Conservation (phyloP, 2,329 filamentous ascomycete genomes). For the Aureobasidium namibiae region DNA sequence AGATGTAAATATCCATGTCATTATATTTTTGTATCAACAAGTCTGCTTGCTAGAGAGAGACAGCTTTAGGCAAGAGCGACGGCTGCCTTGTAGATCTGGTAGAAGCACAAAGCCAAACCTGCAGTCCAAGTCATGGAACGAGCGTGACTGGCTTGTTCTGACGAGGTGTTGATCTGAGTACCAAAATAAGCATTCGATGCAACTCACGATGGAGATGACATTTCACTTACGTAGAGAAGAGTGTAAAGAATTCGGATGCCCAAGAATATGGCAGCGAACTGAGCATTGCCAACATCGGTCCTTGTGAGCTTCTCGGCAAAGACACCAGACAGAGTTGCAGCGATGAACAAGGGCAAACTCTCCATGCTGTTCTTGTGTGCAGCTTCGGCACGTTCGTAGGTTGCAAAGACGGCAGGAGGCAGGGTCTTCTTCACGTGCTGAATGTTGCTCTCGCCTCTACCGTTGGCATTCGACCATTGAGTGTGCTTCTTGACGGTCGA, state of each 20-base stretch:
- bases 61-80: background rate
- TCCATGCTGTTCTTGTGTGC: slow-evolving; percentile 41
- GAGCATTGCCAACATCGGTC: slow-evolving; percentile 24
- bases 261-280: slow-evolving; percentile 30
- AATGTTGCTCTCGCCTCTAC: slow-evolving; percentile 28
- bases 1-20: background rate
- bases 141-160: slow-evolving; percentile 19
- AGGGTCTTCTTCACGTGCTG: slow-evolving; percentile 31
- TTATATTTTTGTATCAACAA: background rate
- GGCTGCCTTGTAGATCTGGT: slow-evolving; percentile 25
- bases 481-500: slow-evolving; percentile 26
- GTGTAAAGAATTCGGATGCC: slow-evolving; percentile 31
- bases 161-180: slow-evolving; percentile 20
- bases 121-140: slow-evolving; percentile 25
- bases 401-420: slow-evolving; percentile 29
- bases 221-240: slow-evolving; percentile 25
- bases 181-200: background rate
- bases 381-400: slow-evolving; percentile 37
- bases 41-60: background rate
- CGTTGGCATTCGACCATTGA: slow-evolving; percentile 37
- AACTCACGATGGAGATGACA: background rate
- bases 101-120: slow-evolving; percentile 24
- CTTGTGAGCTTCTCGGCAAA: slow-evolving; percentile 28
- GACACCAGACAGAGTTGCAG: slow-evolving; percentile 36
- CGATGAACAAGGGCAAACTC: slow-evolving; percentile 38